Conservation (phyloP, 176 grass and related monocot genomes). For the Guadua angustifolia region DNA sequence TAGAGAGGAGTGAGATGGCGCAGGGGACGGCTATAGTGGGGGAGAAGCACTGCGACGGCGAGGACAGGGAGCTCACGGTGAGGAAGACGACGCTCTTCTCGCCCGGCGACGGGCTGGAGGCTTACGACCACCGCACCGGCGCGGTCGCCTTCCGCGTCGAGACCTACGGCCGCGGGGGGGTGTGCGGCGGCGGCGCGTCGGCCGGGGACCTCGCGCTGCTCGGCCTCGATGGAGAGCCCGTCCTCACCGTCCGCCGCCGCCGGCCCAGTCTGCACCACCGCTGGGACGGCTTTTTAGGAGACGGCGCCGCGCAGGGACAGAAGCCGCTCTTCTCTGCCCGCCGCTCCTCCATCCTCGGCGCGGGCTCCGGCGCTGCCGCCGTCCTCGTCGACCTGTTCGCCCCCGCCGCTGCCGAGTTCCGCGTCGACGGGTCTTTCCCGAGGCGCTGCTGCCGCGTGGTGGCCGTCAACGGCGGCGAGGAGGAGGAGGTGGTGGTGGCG, state of each 20-base stretch:
- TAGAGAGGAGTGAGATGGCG: background rate
- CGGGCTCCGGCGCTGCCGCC: constrained; percentile 46
- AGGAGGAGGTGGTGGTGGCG: constrained; percentile 54
- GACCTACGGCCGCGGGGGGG: constrained; percentile 62
- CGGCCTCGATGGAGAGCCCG: constrained; percentile 52
- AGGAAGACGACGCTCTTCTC: constrained; percentile 89
- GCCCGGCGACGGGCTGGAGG: constrained; percentile 76
- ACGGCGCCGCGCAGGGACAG: constrained; percentile 47
- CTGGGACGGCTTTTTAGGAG: constrained; percentile 90
- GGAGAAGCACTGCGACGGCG: constrained; percentile 62
- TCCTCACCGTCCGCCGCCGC: constrained; percentile 74
- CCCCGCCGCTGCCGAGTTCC: constrained; percentile 53
- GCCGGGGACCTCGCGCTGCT: constrained; percentile 78
- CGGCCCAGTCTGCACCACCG: constrained; percentile 88
- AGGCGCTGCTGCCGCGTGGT: constrained; percentile 75
- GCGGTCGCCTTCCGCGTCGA: constrained; percentile 81
- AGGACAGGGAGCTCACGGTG: constrained; percentile 87
- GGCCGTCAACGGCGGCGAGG: background rate
- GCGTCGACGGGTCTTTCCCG: constrained; percentile 81
- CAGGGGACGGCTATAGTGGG: constrained; percentile 48
- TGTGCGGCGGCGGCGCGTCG: constrained; percentile 47
- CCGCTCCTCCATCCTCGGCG: constrained; percentile 84
- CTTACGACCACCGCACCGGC: constrained; percentile 86
- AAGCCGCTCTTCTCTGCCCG: constrained; percentile 84
- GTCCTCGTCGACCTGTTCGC: constrained; percentile 64